phyloP scores from a whole-genome alignment of 768 basidiomycete species.

The Tricholoma hemisulphureum region DNA sequence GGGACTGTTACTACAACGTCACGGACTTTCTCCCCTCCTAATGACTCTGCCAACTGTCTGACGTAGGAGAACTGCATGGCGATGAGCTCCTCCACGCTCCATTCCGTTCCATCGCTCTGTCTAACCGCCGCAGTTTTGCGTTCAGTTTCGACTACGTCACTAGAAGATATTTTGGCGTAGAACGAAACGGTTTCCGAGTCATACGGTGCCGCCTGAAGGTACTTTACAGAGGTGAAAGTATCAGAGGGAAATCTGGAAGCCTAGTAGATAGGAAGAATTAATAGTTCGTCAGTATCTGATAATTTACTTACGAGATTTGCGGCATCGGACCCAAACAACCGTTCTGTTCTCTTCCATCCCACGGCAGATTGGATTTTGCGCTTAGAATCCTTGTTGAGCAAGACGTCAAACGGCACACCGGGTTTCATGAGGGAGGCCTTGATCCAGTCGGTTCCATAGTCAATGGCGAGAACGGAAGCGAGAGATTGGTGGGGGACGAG shows the following conservation, averaged over 20 bases:
- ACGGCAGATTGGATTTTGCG: conserved; percentile 90
- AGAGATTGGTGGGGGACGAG: conserved; percentile 45
- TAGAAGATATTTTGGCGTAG: conserved; percentile 55
- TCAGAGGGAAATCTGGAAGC: conserved; percentile 90
- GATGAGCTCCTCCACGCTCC: conserved; percentile 86
- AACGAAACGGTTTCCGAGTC: conserved; percentile 58
- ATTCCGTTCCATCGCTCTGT: conserved; percentile 63
- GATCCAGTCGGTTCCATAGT: conserved; percentile 98
- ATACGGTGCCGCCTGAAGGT: conserved; percentile 70
- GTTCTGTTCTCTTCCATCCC: conserved; percentile 87
- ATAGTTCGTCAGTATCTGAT: not conserved
- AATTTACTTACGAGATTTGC: conserved; percentile 70
- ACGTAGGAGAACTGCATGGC: conserved; percentile 94
- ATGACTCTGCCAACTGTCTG: conserved; percentile 78
- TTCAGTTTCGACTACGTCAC: conserved; percentile 49
- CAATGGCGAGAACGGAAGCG: conserved; percentile 88
- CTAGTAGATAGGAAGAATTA: conserved; percentile 39
- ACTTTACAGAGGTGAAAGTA: conserved; percentile 83
- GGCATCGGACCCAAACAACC: conserved; percentile 88
- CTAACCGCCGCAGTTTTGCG: conserved; percentile 62
- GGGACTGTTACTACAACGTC: conserved; percentile 92
- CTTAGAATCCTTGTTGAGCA: conserved; percentile 96
- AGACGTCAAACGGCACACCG: conserved; percentile 91
- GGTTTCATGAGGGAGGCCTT: conserved; percentile 96
- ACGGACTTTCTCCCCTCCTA: conserved; percentile 71